Conservation (phyloP, 2,329 filamentous ascomycete species). For the Thelonectria discophora region DNA sequence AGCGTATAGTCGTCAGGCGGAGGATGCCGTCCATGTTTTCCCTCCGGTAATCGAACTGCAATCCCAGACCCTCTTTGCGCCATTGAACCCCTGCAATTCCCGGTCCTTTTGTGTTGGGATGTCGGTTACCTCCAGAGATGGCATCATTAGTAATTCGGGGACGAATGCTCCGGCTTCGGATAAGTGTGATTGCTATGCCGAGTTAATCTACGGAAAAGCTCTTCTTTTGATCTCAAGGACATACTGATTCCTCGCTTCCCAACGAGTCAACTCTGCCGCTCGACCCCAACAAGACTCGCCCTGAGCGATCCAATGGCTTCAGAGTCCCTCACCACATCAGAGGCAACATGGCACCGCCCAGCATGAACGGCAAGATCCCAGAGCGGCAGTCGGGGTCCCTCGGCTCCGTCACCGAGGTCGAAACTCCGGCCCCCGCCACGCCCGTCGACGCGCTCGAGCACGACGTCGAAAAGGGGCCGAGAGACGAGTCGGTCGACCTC, state of each 20-base stretch:
- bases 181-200: not conserved
- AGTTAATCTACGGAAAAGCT: not conserved
- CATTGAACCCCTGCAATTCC: conserved; percentile 13
- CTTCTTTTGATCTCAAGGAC: not conserved
- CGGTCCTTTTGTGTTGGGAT: not conserved
- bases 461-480: conserved; percentile 7
- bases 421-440: not conserved
- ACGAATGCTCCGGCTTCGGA: conserved; percentile 1
- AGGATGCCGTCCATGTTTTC: conserved; percentile 1
- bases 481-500: not conserved
- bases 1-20: not conserved
- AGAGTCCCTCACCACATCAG: not conserved
- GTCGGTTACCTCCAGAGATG: not conserved
- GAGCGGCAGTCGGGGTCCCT: not conserved
- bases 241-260: not conserved
- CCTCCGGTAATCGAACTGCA: not conserved
- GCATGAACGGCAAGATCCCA: not conserved
- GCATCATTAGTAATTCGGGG: conserved; percentile 12
- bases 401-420: not conserved
- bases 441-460: not conserved
- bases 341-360: not conserved
- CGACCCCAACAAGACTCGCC: not conserved
- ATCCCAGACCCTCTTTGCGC: conserved; percentile 14
- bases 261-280: too few species aligned
- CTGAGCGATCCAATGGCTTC: not conserved